These are phyloP conservation scores for Fusarium sp. DNA, from an alignment of 2,329 filamentous ascomycete species.

Conservation along the genomic window DNA sequence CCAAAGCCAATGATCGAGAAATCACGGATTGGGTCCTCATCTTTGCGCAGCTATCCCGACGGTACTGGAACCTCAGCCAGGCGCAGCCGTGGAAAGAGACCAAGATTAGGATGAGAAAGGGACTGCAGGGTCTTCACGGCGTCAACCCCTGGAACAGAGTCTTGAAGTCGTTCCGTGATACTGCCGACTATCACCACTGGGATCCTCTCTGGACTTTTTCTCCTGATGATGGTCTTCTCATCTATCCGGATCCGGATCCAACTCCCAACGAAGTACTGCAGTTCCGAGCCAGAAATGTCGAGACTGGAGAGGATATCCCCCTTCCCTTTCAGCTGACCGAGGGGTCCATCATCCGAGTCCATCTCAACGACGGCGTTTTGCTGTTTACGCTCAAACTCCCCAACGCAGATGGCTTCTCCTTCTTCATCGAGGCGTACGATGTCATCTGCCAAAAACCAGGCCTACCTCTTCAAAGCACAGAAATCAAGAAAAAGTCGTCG, in stretches of 20 bases:
- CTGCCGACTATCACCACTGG: conserved; percentile 60
- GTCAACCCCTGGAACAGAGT: conserved; percentile 63
- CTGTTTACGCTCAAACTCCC: conserved; percentile 69
- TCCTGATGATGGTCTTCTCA: conserved; percentile 67
- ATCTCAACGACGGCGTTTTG: conserved; percentile 69
- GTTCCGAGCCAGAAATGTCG: conserved; percentile 68
- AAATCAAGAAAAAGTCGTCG: neutral
- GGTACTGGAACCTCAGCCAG: conserved; percentile 68
- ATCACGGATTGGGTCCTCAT: conserved; percentile 57
- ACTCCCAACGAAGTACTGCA: conserved; percentile 7
- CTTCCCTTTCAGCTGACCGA: conserved; percentile 67
- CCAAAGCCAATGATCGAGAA: conserved; percentile 26
- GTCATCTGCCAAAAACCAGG: conserved; percentile 50
- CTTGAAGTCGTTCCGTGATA: conserved; percentile 59
- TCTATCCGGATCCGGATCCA: conserved; percentile 61
- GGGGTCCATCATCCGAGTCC: conserved; percentile 69
- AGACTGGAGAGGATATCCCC: conserved; percentile 57
- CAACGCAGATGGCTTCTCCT: conserved; percentile 66
- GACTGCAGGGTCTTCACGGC: conserved; percentile 49
- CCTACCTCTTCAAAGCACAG: conserved; percentile 9
- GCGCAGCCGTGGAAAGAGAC: conserved; percentile 60
- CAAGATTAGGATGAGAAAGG: conserved; percentile 38
- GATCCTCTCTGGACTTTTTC: conserved; percentile 70
- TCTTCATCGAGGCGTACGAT: conserved; percentile 74
- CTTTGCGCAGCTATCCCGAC: conserved; percentile 66